Evolutionary conservation across 2,329 filamentous ascomycete genomes (phyloP).

Genomic region (Aspergillus fumigatus): DNA sequence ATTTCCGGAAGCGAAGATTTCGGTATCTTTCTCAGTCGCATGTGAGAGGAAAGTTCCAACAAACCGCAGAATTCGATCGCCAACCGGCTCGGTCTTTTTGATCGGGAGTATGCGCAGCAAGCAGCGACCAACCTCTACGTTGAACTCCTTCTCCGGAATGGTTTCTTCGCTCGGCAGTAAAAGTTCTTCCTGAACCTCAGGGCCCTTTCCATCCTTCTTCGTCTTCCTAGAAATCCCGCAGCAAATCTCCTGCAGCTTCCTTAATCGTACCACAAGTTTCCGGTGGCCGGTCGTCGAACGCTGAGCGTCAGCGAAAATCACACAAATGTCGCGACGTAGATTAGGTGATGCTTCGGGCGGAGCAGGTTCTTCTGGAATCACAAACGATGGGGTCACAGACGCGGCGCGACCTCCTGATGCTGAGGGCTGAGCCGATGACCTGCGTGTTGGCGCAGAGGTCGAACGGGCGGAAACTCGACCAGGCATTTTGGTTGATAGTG

Average conservation of each 20-base stretch:
- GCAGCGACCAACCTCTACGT: constrained; percentile 77
- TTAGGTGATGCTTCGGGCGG: constrained; percentile 42
- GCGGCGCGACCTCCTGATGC: constrained; percentile 81
- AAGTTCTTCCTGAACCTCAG: constrained; percentile 48
- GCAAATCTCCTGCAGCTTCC: constrained; percentile 87
- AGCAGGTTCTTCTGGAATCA: constrained; percentile 60
- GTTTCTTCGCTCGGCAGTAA: constrained; percentile 51
- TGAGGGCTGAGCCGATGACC: constrained; percentile 60
- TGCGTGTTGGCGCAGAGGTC: constrained; percentile 33
- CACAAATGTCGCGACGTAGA: constrained; percentile 68
- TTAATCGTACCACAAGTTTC: constrained; percentile 79
- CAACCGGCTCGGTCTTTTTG: constrained; percentile 86
- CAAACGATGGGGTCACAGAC: constrained; percentile 34
- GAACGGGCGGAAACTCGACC: constrained; percentile 38
- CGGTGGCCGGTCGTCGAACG: constrained; percentile 84
- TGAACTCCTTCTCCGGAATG: constrained; percentile 82
- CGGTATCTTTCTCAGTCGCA: constrained; percentile 62
- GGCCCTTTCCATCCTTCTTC: constrained; percentile 41
- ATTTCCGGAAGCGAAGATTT: constrained; percentile 58
- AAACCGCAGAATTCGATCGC: constrained; percentile 81
- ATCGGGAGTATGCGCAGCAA: constrained; percentile 76
- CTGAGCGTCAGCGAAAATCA: constrained; percentile 76
- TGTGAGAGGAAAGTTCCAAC: constrained; percentile 80
- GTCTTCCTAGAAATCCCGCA: constrained; percentile 50
- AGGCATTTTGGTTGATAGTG: constrained; percentile 32